Conservation (phyloP, 345 rosid species). For the Nephelium lappaceum region DNA sequence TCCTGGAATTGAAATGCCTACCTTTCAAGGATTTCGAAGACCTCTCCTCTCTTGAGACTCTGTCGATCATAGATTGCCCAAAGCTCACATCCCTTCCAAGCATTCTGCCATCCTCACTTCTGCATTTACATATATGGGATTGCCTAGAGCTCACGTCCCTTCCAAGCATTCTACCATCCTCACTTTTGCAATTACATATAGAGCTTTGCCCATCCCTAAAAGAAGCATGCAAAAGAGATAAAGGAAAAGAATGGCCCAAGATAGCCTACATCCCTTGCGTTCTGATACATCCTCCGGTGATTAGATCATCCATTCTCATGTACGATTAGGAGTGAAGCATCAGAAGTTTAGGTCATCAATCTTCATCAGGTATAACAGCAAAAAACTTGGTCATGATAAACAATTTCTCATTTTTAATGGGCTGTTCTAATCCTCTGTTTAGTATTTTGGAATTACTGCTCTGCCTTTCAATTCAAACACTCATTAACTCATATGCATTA, state of each 20-base stretch:
- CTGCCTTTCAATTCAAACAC: no score
- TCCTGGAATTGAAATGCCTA: no score
- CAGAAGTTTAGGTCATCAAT: neutral
- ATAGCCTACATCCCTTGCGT: neutral
- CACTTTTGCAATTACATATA: neutral
- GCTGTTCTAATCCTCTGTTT: neutral
- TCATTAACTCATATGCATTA: neutral
- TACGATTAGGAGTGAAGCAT: neutral
- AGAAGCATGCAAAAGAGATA: neutral
- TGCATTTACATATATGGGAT: no score
- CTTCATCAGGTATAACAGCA: neutral
- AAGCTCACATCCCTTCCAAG: no score
- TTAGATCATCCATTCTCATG: no score
- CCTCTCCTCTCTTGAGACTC: no score
- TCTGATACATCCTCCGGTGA: neutral
- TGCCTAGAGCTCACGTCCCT: neutral
- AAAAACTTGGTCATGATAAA: neutral
- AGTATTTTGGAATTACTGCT: no score
- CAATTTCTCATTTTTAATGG: neutral
- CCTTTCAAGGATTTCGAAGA: no score
- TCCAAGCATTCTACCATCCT: neutral
- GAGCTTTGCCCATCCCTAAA: neutral
- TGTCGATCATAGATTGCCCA: no score
- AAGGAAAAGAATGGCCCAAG: constrained; percentile 8
- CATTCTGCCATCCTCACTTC: no score